Evolutionary conservation across 768 basidiomycete species (phyloP).

Genomic region (Agrocybe chaxingu): DNA sequence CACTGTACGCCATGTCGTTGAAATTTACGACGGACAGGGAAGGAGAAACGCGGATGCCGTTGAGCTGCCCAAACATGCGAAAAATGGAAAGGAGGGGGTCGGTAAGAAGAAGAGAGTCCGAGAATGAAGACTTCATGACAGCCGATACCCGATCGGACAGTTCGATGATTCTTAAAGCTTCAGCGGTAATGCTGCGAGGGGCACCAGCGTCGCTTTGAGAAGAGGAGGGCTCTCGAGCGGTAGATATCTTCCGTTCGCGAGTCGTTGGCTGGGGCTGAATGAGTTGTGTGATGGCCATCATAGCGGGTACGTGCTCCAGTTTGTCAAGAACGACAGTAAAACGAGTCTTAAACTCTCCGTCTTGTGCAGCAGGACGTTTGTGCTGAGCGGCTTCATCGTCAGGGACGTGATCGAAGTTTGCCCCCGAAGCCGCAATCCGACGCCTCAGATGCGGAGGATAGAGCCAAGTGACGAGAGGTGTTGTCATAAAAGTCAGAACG

Average conservation of each 20-base stretch:
- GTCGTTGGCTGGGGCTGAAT: slow-evolving; percentile 41
- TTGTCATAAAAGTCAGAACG: slow-evolving; percentile 82
- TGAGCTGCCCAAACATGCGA: slow-evolving; percentile 72
- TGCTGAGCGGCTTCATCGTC: slow-evolving; percentile 29
- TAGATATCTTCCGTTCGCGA: slow-evolving; percentile 3
- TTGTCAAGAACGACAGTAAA: slow-evolving; percentile 89
- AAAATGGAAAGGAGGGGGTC: slow-evolving; percentile 75
- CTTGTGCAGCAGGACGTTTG: slow-evolving; percentile 5
- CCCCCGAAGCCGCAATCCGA: slow-evolving; percentile 43
- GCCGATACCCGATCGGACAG: slow-evolving; percentile 82
- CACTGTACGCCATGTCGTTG: slow-evolving; percentile 69
- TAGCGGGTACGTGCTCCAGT: slow-evolving; percentile 82
- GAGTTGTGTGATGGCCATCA: slow-evolving; percentile 89
- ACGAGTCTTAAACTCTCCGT: slow-evolving; percentile 42
- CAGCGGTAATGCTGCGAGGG: slow-evolving; percentile 39
- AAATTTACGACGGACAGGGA: slow-evolving; percentile 72
- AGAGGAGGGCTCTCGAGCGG: background rate
- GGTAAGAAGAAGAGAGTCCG: slow-evolving; percentile 64
- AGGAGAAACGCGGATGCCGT: slow-evolving; percentile 61
- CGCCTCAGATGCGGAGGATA: slow-evolving; percentile 63
- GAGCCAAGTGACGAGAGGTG: slow-evolving; percentile 62
- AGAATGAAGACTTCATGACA: slow-evolving; percentile 77
- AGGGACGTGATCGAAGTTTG: slow-evolving; percentile 44
- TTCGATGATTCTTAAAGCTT: slow-evolving; percentile 87
- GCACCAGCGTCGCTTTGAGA: slow-evolving; percentile 4